Evolutionary conservation across 768 basidiomycete genomes (phyloP).

Genomic region (Suillus decipiens): DNA sequence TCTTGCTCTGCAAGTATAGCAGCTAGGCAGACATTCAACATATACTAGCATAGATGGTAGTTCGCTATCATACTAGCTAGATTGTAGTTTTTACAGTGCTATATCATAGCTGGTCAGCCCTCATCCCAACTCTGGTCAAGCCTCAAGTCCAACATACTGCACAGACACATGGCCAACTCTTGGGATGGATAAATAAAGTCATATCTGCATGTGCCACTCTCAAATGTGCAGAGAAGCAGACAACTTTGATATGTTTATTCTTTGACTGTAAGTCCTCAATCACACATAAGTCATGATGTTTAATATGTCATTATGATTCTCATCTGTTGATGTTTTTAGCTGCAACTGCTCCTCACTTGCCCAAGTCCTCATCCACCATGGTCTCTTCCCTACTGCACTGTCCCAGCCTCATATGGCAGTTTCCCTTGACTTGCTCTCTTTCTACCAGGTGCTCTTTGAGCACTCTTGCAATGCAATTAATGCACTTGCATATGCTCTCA

Average conservation of each 20-base stretch:
- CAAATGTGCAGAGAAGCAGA: conserved; percentile 1
- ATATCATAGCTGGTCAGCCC: neutral
- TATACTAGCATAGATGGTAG: no score
- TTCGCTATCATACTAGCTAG: no score
- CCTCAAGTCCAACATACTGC: conserved; percentile 1
- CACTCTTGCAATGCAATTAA: conserved; percentile 34
- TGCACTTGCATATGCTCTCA: neutral
- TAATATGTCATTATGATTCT: conserved; percentile 19
- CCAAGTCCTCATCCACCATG: conserved; percentile 29
- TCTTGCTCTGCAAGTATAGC: no score
- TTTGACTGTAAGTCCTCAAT: conserved; percentile 9
- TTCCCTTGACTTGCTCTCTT: conserved; percentile 33
- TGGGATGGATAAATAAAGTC: neutral
- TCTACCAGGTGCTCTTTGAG: conserved; percentile 38
- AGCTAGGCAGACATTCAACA: no score
- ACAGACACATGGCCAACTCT: conserved; percentile 9
- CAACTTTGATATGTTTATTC: neutral
- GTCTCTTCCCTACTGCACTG: conserved; percentile 36
- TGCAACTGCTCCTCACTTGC: conserved; percentile 28
- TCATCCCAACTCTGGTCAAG: conserved; percentile 1
- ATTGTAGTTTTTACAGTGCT: no score
- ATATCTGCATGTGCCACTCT: conserved; percentile 5
- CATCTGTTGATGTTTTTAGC: conserved; percentile 10
- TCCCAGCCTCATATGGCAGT: conserved; percentile 20
- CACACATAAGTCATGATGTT: neutral